Conservation (phyloP, 2,329 filamentous ascomycete species). For the Niveomyces coronatus region DNA sequence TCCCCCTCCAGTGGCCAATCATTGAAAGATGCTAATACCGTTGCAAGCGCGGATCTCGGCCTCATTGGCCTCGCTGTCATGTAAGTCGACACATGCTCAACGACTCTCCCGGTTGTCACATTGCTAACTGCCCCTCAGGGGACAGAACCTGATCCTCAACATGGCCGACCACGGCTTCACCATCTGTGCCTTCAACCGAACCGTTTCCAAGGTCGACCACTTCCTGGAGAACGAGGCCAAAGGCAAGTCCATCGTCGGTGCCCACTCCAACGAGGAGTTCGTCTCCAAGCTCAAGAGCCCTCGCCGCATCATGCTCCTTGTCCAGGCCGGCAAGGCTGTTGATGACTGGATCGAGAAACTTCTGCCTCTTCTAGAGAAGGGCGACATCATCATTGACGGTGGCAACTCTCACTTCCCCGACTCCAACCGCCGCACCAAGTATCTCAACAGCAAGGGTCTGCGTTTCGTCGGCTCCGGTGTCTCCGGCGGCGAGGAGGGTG, state of each 20-base stretch:
- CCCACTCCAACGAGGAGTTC: slow-evolving; percentile 90
- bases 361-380: slow-evolving; percentile 68
- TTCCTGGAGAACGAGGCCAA: slow-evolving; percentile 88
- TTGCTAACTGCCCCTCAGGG: slow-evolving; percentile 31
- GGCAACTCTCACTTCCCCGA: slow-evolving; percentile 93
- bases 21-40: slow-evolving; percentile 44
- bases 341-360: slow-evolving; percentile 98
- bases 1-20: slow-evolving; percentile 17
- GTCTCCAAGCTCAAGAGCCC: slow-evolving; percentile 94
- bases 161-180: slow-evolving; percentile 90
- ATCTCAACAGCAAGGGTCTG: slow-evolving; percentile 78
- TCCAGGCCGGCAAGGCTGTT: slow-evolving; percentile 96
- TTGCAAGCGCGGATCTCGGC: slow-evolving; percentile 72
- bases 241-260: slow-evolving; percentile 92
- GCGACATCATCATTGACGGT: slow-evolving; percentile 98
- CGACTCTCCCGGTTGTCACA: slow-evolving; percentile 1
- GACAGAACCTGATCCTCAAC: slow-evolving; percentile 83
- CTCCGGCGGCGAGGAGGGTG: slow-evolving; percentile 98
- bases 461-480: slow-evolving; percentile 95
- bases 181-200: slow-evolving; percentile 97
- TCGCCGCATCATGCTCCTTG: slow-evolving; percentile 94
- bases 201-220: slow-evolving; percentile 92
- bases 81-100: too few species aligned
- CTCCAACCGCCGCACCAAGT: slow-evolving; percentile 87
- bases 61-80: slow-evolving; percentile 90